These are phyloP conservation scores for Lentinula aciculospora DNA, from an alignment of 768 basidiomycete species.

Conservation along the genomic window DNA sequence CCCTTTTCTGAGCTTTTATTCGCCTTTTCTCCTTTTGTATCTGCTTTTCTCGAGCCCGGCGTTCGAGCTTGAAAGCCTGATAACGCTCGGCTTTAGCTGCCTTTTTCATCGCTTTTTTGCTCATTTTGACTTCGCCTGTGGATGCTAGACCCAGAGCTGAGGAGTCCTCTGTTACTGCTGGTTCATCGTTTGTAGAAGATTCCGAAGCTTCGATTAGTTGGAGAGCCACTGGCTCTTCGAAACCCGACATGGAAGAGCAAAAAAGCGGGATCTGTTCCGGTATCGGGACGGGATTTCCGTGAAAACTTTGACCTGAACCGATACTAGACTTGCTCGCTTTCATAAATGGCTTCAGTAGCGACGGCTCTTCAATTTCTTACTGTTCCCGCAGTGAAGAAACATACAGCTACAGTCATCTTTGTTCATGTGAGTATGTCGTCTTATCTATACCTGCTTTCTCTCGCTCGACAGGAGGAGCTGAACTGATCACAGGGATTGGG, in stretches of 20 bases:
- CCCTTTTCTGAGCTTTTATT: constrained; percentile 50
- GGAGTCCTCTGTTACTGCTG: not conserved
- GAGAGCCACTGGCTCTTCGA: not conserved
- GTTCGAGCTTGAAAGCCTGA: constrained; percentile 63
- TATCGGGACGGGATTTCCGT: not conserved
- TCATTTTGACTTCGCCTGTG: constrained; percentile 16
- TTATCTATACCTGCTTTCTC: constrained; percentile 2
- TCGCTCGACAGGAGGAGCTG: too few species aligned
- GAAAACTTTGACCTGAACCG: not conserved
- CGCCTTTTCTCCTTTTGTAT: constrained; percentile 71
- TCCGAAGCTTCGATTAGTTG: not conserved
- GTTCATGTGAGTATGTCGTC: constrained; percentile 59
- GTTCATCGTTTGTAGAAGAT: not conserved
- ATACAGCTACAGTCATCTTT: constrained; percentile 87
- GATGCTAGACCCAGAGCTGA: constrained; percentile 6
- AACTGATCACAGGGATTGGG: constrained; percentile 56
- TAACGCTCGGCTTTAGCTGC: constrained; percentile 65
- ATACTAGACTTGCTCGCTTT: too few species aligned
- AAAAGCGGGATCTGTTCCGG: not conserved
- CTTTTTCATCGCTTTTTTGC: constrained; percentile 73
- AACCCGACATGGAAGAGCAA: not conserved
- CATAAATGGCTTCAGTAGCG: constrained; percentile 3
- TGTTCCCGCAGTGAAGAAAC: constrained; percentile 51
- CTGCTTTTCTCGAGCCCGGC: constrained; percentile 73
- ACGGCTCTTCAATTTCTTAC: constrained; percentile 42